Conservation (phyloP, 2,329 filamentous ascomycete genomes). For the Penicillium sp. region DNA sequence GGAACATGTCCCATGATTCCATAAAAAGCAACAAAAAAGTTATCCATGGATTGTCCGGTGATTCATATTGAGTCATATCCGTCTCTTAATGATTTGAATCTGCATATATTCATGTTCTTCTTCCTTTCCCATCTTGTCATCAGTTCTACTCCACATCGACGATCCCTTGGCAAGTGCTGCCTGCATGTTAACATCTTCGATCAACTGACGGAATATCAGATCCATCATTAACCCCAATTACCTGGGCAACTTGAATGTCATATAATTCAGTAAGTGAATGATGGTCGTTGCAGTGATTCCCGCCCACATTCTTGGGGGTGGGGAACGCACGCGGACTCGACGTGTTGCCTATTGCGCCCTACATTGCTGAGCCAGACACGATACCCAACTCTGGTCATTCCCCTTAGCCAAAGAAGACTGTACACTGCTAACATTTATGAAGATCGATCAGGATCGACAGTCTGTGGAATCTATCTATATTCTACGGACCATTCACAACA, state of each 20-base stretch:
- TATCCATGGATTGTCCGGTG: conserved; percentile 1
- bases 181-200: neutral
- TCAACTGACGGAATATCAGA: too few species aligned
- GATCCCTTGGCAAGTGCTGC: conserved; percentile 5
- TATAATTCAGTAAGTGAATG: neutral
- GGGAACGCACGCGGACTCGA: conserved; percentile 5
- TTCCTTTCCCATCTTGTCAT: neutral
- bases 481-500: conserved; percentile 11
- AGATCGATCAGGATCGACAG: conserved; percentile 18
- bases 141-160: neutral
- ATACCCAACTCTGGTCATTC: neutral
- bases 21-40: neutral
- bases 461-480: conserved; percentile 10
- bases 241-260: too few species aligned
- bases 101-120: neutral
- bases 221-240: neutral
- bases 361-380: conserved; percentile 16
- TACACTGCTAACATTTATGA: conserved; percentile 6
- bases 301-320: conserved; percentile 15
- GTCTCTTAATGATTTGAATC: neutral
- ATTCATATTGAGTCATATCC: neutral
- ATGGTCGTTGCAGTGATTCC: conserved; percentile 6
- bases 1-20: conserved; percentile 1
- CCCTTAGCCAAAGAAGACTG: neutral
- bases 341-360: conserved; percentile 12